These are phyloP conservation scores for Camellia japonica DNA, from an alignment of 148 eudicot genomes.

Conservation along the genomic window DNA sequence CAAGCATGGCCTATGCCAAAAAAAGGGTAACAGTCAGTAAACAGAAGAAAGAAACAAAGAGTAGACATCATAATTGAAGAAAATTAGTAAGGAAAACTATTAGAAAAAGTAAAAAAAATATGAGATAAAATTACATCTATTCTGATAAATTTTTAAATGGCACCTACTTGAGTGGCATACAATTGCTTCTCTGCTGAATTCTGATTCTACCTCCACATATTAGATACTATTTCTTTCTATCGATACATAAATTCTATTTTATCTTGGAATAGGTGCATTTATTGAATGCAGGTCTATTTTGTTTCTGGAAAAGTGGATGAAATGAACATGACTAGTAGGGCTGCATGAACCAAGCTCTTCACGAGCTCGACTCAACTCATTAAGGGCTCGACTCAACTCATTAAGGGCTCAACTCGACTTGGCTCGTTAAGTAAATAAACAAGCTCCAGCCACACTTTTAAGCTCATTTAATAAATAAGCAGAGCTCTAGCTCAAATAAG, in stretches of 20 bases:
- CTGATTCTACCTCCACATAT: not conserved
- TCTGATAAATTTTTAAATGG: not conserved
- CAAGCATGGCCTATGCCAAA: slow-evolving; percentile 88
- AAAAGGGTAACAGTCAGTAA: slow-evolving; percentile 9
- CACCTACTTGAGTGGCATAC: not conserved
- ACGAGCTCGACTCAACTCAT: too few species aligned
- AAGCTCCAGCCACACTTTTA: too few species aligned
- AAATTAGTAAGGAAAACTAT: not conserved
- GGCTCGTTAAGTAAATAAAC: too few species aligned
- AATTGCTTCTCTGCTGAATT: not conserved
- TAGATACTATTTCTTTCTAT: not conserved
- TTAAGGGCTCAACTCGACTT: too few species aligned
- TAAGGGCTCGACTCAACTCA: too few species aligned
- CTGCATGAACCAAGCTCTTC: too few species aligned
- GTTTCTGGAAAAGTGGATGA: not conserved
- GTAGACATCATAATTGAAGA: not conserved
- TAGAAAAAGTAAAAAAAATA: not conserved
- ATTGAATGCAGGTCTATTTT: not conserved
- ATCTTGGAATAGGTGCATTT: not conserved
- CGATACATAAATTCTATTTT: not conserved
- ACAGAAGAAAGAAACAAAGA: not conserved
- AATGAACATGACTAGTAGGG: not conserved
- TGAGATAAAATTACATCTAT: not conserved
- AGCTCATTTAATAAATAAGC: too few species aligned
- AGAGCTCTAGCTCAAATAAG: too few species aligned